phyloP scores from a whole-genome alignment of 164 flowering plant genomes.

The Malania oleifera region DNA sequence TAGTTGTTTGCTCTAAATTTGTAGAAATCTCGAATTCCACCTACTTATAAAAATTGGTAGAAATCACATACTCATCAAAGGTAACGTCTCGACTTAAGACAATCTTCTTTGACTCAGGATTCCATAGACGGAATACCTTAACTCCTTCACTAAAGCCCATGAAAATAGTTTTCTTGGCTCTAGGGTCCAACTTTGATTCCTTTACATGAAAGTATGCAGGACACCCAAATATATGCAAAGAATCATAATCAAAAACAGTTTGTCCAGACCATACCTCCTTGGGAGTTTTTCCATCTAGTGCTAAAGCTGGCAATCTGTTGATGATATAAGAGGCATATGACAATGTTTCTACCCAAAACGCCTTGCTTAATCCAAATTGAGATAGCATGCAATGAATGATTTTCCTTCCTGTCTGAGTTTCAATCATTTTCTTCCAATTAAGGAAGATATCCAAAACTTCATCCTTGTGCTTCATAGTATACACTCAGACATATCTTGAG shows the following conservation, averaged over 20 bases:
- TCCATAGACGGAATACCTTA: slow-evolving; percentile 4
- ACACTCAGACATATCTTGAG: slow-evolving; percentile 5
- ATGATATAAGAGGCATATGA: slow-evolving; percentile 7
- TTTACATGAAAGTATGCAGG: too few relatives aligned
- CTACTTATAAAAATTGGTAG: too few relatives aligned
- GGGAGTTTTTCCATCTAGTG: not conserved
- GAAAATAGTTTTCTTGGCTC: slow-evolving; percentile 11
- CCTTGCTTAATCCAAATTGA: slow-evolving; percentile 18
- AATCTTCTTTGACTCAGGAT: slow-evolving; percentile 9
- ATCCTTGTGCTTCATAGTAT: slow-evolving; percentile 9
- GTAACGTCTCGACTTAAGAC: slow-evolving; percentile 12
- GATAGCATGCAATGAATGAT: slow-evolving; percentile 17
- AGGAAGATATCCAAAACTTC: slow-evolving; percentile 4
- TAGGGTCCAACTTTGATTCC: slow-evolving; percentile 6
- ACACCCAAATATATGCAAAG: not conserved
- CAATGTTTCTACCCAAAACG: slow-evolving; percentile 10
- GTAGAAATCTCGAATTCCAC: too few relatives aligned
- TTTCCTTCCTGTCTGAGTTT: slow-evolving; percentile 6
- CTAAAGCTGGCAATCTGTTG: slow-evolving; percentile 1
- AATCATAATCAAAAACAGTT: slow-evolving; percentile 4
- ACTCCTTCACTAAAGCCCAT: not conserved
- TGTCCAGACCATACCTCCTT: slow-evolving; percentile 9
- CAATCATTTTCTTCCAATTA: slow-evolving; percentile 10
- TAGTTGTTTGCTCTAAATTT: too few relatives aligned
- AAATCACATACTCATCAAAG: slow-evolving; percentile 10